Base-by-base conservation (phyloP, 768 basidiomycete genomes). In the Xerocomus potaroensis region DNA sequence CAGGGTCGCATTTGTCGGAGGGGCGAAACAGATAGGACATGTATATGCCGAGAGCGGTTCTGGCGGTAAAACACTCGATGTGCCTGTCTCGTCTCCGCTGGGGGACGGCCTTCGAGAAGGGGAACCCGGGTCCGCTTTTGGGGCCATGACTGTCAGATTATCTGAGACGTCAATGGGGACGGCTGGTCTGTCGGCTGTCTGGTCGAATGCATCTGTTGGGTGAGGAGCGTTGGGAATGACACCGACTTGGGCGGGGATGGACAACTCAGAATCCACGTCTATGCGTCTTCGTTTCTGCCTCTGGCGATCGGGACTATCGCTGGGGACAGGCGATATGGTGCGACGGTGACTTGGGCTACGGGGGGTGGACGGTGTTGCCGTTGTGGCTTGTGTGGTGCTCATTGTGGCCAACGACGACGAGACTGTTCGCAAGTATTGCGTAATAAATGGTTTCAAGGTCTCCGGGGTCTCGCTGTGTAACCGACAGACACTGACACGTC, bases 11-110 rank as follows among this genome's bases (percentile, higher is more conserved):
- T 86, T 81, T 1, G 79, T 79, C 1, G 87, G 87, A 0, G 84
- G 76, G 32, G 72, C 81, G 71, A 88, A 87, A 59, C 88, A 90
- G 50, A 90, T 84, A 9, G 88, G 88, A 58, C 88, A 89, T 0
- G 76, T 78, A 60, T 87, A 89, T n/a, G 73, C 66, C 0, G 82
- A 74, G 14, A 87, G 72, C 1, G 67, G 69, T 34, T 64, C 63
- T 7, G 54, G 48, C 2, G 38, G 7, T 1, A 53, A 21, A 1
- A 47, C 23, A 8, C 42, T 37, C 5, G 41, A 18, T 0, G 38
- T 22, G 31, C 24, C 12, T 12, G 22, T 24, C 18, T 30, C 30
- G 11, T 29, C 45, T 5, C 32, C 19, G 4, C 26, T n/a, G 16
- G 37, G 14, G 12, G 29, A 41, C 8, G 41, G 18, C 18, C 15